Evolutionary conservation across 1,284 basidiomycete species (phyloP), one percentile per base, ranked within the genome.

Genomic region (Cystobasidium sp.): DNA sequence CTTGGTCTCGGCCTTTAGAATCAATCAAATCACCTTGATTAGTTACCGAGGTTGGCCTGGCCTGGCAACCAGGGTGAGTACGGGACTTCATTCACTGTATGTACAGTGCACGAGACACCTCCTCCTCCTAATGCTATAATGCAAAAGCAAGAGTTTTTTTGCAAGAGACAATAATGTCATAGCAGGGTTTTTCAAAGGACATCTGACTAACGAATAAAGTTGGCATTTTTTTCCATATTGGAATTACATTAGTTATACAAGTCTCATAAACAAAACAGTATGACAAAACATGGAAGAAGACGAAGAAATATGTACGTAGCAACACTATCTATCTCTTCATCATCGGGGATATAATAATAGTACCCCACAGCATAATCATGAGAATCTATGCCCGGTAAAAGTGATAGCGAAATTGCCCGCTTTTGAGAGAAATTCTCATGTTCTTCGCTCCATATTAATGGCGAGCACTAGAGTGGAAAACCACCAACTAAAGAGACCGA

Each of bases 311-410:
- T 66, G 64, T 66, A 66, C 64, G 64, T 66, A 66, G 64, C 64
- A 66, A 66, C 64, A 66, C 64, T 66, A 66, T 66, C 64, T 66
- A 66, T 66, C 64, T 66, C 64, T 66, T 66, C 64, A 66, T 66
- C 64, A 66, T 66, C 47, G 64, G 64, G 64, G 46, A 10, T 12
- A 53, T 5, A 44, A 2, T n/a, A 3, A 14, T 6, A 37, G 41
- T 5, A 37, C 9, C 8, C 18, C 46, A 22, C 64, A 53, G 24
- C 18, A 31, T 31, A 24, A 47, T 22, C 41, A 66, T 24, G 47
- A 52, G 47, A 47, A 37, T 49, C 49, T 43, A 51, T 43, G 41
- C 51, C 51, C 22, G 39, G 37, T 66, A 66, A 66, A 66, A 66
- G 64, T 66, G 64, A 66, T 66, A 66, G 64, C 64, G 64, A 66